Base-by-base conservation (phyloP, 148 eudicot genomes). In the Camellia lanceoleosa region DNA sequence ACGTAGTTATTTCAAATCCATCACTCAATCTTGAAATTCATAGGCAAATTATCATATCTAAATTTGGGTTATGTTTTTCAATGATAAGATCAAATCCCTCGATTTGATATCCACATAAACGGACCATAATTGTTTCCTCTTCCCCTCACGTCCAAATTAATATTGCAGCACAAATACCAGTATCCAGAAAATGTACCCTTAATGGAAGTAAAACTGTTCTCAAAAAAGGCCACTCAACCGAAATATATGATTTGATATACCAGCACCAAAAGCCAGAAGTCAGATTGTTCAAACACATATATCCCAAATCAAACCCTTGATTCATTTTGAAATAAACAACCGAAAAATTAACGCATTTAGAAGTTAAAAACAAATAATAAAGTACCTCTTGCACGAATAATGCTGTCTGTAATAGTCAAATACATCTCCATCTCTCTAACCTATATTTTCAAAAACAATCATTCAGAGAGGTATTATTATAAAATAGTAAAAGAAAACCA, bases 311-410 rank as follows among this genome's bases (percentile, higher is more conserved):
- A 78, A 77, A 11, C 13, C 73, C 49, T 55, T 55, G 38, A 14
- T 54, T 15, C 62, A 38, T 43, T 54, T 54, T 3, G 5, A 20
- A 69, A 59, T 23, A 18, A 49, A 20, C 43, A 54, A 63, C 8
- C 55, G 64, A 5, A 66, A 13, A 38, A 68, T 47, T 1, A 47
- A 43, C n/a, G 23, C 19, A n/a, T 13, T 5, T 2, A n/a, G 7
- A 71, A 47, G 3, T 56, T 59, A 84, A 12, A 64, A 51, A 74
- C 20, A 51, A 76, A 73, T 6, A 43, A 80, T 46, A 43, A 20
- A 80, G 15, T 86, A 96, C 99, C 98, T 93, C 99, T 92, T n/a
- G 95, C 89, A 72, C 98, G 99, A 81, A 93, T 85, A 43, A 90
- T 81, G 86, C 80, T 88, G 82, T 93, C 98, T 11, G 97, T 90